Base-by-base conservation (phyloP, 306 rosid genomes). In the Pterocarpus santalinus region DNA sequence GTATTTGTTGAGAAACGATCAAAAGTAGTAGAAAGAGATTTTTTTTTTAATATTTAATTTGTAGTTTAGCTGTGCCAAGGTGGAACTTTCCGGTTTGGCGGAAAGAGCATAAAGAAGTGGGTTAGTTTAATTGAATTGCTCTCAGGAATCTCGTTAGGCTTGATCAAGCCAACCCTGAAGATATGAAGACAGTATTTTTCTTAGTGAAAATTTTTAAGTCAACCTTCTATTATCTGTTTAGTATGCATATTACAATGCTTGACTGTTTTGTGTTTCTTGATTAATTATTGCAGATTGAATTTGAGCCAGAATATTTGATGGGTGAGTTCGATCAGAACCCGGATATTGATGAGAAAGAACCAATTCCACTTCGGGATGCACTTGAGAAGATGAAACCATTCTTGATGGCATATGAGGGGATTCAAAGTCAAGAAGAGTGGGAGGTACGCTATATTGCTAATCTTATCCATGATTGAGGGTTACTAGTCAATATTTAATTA, bases 351-450 rank as follows among this genome's bases (percentile, higher is more conserved):
- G 99, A 95, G 81, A 89, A 90, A 63, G 95, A 92, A 10, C 97
- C 97, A 41, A 87, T 93, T 44, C 85, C 95, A 55, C 95, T 95
- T 10, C 88, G 91, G 43, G 98, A 95, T 68, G 93, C 94, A 30
- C 95, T 95, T 72, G 97, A 91, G 89, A 95, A 93, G 88, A 83
- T 88, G 92, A 95, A 93, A 81, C 99, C 99, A 51, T 95, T 95
- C 86, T 85, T 95, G 87, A 95, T 95, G 97, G 89, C 80, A 35
- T 93, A 93, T 57, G 99, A 95, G 84, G 92, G 92, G 39, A 95
- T 95, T 83, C 85, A 89, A 73, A 91, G 90, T 83, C 93, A 95
- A 64, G 96, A 90, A 79, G 99, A 95, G 89, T 95, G 99, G 99
- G 98, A 95, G 97, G 99, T 95, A 86, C 13, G 14, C 74, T 85